These are phyloP conservation scores for Talaromyces trachyspermus DNA, from an alignment of 495 filamentous ascomycete genomes.

Conservation along the genomic window DNA sequence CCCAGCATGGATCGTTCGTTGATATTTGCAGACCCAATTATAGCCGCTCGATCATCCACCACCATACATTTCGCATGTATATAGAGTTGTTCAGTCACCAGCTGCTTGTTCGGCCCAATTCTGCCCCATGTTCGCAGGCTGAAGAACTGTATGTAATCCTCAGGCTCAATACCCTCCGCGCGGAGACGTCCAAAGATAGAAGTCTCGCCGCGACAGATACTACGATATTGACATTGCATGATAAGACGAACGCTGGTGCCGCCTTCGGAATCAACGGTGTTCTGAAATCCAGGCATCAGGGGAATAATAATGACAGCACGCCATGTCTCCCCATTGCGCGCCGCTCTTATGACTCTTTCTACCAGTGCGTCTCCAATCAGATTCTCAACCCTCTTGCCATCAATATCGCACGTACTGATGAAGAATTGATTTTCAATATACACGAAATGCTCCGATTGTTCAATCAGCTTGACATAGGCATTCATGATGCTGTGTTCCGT, in stretches of 20 bases:
- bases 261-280: conserved; percentile 87
- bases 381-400: conserved; percentile 83
- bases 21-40: conserved; percentile 98
- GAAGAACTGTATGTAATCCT: conserved; percentile 96
- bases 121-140: conserved; percentile 88
- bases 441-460: conserved; percentile 92
- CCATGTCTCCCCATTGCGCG: conserved; percentile 83
- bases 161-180: conserved; percentile 80
- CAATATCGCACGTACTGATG: conserved; percentile 84
- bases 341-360: conserved; percentile 78
- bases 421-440: conserved; percentile 99
- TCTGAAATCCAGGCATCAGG: conserved; percentile 96
- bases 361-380: conserved; percentile 92
- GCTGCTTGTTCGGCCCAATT: conserved; percentile 70
- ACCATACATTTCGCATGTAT: conserved; percentile 98
- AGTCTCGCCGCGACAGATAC: conserved; percentile 88
- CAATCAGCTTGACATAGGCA: conserved; percentile 90
- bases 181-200: conserved; percentile 87
- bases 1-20: conserved; percentile 97
- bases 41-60: conserved; percentile 85
- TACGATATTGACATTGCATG: conserved; percentile 96
- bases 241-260: conserved; percentile 92
- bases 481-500: conserved; percentile 93
- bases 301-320: conserved; percentile 91
- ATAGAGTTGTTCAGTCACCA: conserved; percentile 95